Percentiles rank a stretch among this genome's conserved stretches.
Conservation (phyloP, 768 basidiomycete species). For the Porphyrellus cyaneotinctus region DNA sequence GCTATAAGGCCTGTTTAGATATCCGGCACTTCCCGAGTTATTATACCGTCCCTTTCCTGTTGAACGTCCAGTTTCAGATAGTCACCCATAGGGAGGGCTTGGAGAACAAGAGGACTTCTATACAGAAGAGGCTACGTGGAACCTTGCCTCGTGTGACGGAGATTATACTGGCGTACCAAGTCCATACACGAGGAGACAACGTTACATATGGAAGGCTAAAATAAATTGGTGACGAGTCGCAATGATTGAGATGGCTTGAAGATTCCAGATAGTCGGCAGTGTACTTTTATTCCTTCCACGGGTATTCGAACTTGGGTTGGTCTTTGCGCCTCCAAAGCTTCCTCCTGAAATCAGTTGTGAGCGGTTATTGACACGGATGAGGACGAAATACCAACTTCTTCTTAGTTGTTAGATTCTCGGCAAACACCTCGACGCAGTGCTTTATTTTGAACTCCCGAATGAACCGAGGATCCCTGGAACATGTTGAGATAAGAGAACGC, state of each 20-base stretch:
- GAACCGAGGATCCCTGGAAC: slow-evolving; percentile 85
- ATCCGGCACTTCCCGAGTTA: background rate
- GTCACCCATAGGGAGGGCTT: no score
- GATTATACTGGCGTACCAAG: background rate
- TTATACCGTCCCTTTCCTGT: background rate
- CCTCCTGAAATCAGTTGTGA: slow-evolving; percentile 48
- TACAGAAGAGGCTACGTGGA: background rate
- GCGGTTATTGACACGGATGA: background rate
- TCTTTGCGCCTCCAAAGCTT: slow-evolving; percentile 91
- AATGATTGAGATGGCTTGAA: background rate
- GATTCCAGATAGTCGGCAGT: slow-evolving; percentile 8
- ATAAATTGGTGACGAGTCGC: background rate
- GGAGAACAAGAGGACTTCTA: background rate
- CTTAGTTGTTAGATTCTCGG: slow-evolving; percentile 78
- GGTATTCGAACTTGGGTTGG: slow-evolving; percentile 81
- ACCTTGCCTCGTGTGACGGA: background rate
- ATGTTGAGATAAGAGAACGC: background rate
- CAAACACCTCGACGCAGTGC: slow-evolving; percentile 81
- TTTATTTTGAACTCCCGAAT: slow-evolving; percentile 89
- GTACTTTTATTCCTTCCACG: slow-evolving; percentile 68
- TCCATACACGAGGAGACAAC: background rate
- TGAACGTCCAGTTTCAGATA: background rate
- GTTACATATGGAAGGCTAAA: background rate
- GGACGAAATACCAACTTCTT: slow-evolving; percentile 65
- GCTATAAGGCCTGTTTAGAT: no score